Evolutionary conservation across 768 basidiomycete species (phyloP), one percentile per base, ranked within the genome.

Genomic region (Lentinus brumalis): DNA sequence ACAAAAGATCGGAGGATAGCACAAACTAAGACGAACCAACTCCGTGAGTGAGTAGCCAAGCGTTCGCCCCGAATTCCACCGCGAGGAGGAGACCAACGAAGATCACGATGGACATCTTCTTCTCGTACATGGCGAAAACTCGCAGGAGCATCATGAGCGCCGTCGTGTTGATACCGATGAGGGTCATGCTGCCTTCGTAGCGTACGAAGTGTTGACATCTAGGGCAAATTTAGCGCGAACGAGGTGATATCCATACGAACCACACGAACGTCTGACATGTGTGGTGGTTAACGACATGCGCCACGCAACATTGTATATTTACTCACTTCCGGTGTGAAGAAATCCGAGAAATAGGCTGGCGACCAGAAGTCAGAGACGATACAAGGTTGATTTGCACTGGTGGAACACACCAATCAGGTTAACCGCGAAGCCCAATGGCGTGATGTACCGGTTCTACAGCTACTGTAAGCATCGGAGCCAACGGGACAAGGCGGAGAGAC

Each of bases 71-170:
- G 16, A 81, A 74, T 71, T 83, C 81, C 29, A 78, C 57, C 11
- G 78, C 8, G 45, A 84, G 77, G 11, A 87, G 54, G 5, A 45
- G 3, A 52, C 44, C 67, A 9, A 53, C 71, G 66, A 56, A 77
- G 64, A 16, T 63, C 29, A 60, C 66, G 62, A 56, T 72, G 62
- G 40, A 78, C 57, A 62, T 59, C 4, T 52, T 64, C 1, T 52
- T 32, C 18, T 56, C 59, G 44, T 77, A 78, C 45, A 74, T 58
- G 2, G 73, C 77, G 26, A 68, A 67, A 10, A 78, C 67, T 7
- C 85, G 81, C 3, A 86, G 62, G 26, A 84, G 71, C 85, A 87
- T 85, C 83, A 87, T 85, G 18, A 84, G 62, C 4, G 79, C 83
- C 1, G 81, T 81, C 30, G 82, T 70, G 38, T 79, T 76, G 56